Base-by-base conservation (phyloP, 2,329 filamentous ascomycete genomes). In the Calycina herbarum region DNA sequence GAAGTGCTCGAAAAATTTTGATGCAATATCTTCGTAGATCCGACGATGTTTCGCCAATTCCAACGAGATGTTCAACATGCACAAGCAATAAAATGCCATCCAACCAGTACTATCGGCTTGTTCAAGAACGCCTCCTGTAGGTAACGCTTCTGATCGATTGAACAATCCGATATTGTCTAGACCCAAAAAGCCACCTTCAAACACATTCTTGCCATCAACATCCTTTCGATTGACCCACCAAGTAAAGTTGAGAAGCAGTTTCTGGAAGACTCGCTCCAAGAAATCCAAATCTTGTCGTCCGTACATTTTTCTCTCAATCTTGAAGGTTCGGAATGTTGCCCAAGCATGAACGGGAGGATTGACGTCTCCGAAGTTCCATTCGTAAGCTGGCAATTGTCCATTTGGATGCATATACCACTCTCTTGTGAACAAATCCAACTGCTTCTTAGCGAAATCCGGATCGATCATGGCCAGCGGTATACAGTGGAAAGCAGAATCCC, bases 151-250 rank as follows among this genome's bases (percentile, higher is more conserved):
- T 0, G 94, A 98, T 57, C 94, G 91, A 79, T 98, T 98, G 85
- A 98, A 98, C 42, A 98, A 81, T 63, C 95, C 95, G 77, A 98
- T 98, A 77, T 98, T 98, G 85, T 98, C 94, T 62, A 98, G 82
- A 57, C 94, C 94, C 7, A 98, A 82, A 83, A 98, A 98, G 56
- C 94, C 94, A 71, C 94, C 95, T 76, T 98, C 95, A 72, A 98
- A 98, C 33, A 98, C 91, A 74, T 98, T 97, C 81, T 98, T 98
- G 73, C 93, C 94, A 10, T 97, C 92, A 11, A 86, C 85, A 73
- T 98, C 94, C 79, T 98, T 98, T 66, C 94, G 90, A 77, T 98
- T 98, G 24, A 97, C 94, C 94, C 94, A 98, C 95, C 95, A 98
- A 3, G 95, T 98, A 78, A 98, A 98, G 80, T 98, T 98, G 69